Evolutionary conservation across 1,284 basidiomycete species (phyloP).

Genomic region (Rhodotorula mucilaginosa): DNA sequence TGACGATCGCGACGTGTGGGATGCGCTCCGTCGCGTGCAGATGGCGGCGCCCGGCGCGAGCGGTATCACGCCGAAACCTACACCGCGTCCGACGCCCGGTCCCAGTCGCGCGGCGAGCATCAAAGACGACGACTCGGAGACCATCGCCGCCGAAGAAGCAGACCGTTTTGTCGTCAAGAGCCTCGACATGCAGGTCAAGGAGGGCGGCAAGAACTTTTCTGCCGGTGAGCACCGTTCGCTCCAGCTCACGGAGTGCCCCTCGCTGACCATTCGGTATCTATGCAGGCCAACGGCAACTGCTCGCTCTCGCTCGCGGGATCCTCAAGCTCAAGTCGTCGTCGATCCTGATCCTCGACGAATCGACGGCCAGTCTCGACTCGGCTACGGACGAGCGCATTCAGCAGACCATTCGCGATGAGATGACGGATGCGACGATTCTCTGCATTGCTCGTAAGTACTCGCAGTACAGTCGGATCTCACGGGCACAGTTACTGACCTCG

Average conservation of each 20-base stretch:
- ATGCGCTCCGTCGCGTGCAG: constrained; percentile 54
- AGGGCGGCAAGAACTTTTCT: constrained; percentile 54
- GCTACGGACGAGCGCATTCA: constrained; percentile 54
- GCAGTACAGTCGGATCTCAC: too few relatives aligned
- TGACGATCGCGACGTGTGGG: constrained; percentile 56
- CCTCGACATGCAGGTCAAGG: constrained; percentile 54
- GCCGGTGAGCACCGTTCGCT: constrained; percentile 46
- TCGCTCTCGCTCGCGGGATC: constrained; percentile 57
- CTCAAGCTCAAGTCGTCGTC: constrained; percentile 56
- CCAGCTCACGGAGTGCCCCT: background rate
- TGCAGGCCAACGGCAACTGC: constrained; percentile 54
- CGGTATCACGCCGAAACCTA: constrained; percentile 12
- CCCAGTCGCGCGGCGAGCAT: constrained; percentile 17
- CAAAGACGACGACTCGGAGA: constrained; percentile 1
- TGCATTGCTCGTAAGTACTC: constrained; percentile 40
- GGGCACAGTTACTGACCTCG: background rate
- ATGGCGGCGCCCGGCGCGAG: constrained; percentile 45
- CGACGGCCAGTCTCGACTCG: constrained; percentile 50
- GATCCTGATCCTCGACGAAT: constrained; percentile 58
- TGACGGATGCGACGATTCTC: constrained; percentile 50
- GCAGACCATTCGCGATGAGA: constrained; percentile 50
- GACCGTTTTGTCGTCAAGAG: constrained; percentile 53
- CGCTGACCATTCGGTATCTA: background rate
- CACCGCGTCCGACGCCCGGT: constrained; percentile 7
- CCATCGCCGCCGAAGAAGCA: constrained; percentile 33